Evolutionary conservation across 169 alveolate species (phyloP).

Genomic region (Cryptosporidium baileyi): DNA sequence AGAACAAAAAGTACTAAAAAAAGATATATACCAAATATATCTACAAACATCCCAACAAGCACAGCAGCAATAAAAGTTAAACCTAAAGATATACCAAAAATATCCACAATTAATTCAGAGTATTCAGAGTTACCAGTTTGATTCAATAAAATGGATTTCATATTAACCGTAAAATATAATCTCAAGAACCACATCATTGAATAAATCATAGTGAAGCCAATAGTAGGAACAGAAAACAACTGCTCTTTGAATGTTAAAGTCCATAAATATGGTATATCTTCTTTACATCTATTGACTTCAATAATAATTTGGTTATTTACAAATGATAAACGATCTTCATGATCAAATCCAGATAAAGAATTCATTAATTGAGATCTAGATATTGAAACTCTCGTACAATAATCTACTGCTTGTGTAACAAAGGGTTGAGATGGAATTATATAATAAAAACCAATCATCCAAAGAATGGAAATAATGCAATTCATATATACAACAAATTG

Average conservation of each 20-base stretch:
- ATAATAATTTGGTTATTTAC: not conserved
- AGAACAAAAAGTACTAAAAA: conserved; percentile 25
- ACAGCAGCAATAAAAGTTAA: conserved; percentile 38
- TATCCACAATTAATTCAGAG: conserved; percentile 14
- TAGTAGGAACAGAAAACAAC: conserved; percentile 22
- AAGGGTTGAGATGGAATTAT: conserved; percentile 51
- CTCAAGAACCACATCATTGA: conserved; percentile 57
- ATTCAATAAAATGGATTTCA: conserved; percentile 18
- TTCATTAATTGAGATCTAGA: conserved; percentile 24
- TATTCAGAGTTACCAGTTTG: conserved; percentile 42
- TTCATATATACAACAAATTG: conserved; percentile 24
- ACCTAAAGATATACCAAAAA: conserved; percentile 54
- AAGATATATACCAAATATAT: conserved; percentile 16
- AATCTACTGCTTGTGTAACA: conserved; percentile 23
- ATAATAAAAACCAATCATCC: conserved; percentile 21
- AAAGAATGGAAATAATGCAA: conserved; percentile 13
- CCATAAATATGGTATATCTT: conserved; percentile 41
- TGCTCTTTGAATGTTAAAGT: conserved; percentile 39
- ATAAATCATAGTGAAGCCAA: conserved; percentile 28
- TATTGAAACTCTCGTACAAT: conserved; percentile 40
- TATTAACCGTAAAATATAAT: conserved; percentile 53
- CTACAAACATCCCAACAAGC: conserved; percentile 43
- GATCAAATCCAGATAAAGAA: not conserved
- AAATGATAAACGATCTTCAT: conserved; percentile 17
- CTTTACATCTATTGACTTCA: conserved; percentile 58